Evolutionary conservation across 148 eudicot species (phyloP).

Genomic region (Limonium bicolor): DNA sequence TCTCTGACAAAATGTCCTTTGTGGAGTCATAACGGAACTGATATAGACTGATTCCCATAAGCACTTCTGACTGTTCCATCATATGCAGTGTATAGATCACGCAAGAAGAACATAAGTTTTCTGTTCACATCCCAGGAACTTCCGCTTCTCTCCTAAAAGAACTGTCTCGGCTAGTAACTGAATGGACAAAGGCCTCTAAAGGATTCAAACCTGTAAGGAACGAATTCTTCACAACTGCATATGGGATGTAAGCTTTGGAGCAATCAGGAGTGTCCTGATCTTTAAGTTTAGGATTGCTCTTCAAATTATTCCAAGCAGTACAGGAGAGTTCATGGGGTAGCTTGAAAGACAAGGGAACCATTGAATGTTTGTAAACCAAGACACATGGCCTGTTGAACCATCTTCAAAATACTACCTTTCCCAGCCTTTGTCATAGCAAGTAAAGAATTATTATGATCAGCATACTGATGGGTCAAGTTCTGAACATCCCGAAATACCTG

Average conservation of each 20-base stretch:
- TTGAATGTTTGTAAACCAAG: conserved; percentile 73
- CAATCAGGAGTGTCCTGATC: conserved; percentile 9
- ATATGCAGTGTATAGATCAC: conserved; percentile 56
- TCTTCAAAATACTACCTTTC: conserved; percentile 48
- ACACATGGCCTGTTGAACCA: conserved; percentile 87
- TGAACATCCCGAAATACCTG: conserved; percentile 57
- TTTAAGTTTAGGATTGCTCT: conserved; percentile 11
- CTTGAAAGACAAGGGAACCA: conserved; percentile 49
- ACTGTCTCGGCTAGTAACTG: conserved; percentile 59
- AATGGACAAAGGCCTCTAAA: conserved; percentile 69
- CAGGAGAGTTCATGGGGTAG: conserved; percentile 67
- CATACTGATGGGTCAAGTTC: conserved; percentile 42
- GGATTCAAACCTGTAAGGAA: conserved; percentile 71
- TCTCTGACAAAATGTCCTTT: conserved; percentile 5
- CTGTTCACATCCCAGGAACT: conserved; percentile 65
- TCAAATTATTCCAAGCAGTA: conserved; percentile 57
- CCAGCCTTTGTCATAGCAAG: conserved; percentile 78
- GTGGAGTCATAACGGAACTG: conserved; percentile 47
- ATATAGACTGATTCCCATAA: conserved; percentile 65
- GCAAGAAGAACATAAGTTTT: conserved; percentile 69
- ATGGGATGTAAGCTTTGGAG: conserved; percentile 45
- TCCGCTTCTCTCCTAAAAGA: conserved; percentile 90
- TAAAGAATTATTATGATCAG: conserved; percentile 39
- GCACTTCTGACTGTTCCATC: conserved; percentile 87
- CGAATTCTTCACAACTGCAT: conserved; percentile 47